Base-by-base conservation (phyloP, 2,329 filamentous ascomycete genomes). In the Aureobasidium sp. region DNA sequence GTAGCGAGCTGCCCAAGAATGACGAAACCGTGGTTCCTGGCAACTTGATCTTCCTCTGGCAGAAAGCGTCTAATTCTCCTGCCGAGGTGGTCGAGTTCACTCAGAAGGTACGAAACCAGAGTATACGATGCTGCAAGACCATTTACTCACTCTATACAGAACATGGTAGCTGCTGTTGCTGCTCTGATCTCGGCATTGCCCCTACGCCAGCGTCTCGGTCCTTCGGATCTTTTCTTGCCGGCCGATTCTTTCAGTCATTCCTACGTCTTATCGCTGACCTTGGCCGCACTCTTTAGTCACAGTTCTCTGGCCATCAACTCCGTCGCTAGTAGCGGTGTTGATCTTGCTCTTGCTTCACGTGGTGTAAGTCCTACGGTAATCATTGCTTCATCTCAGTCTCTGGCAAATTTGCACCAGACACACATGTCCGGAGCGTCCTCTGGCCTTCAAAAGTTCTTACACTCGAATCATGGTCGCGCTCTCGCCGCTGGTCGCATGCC, bases 301-400 rank as follows among this genome's bases (percentile, higher is more conserved):
- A 82, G 90, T 20, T 94, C 91, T 0, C 77, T 99, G 22, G 90
- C 91, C 29, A 82, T 99, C 69, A 97, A 90, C 76, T 94, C 91
- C 0, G 91, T 96, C 29, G 89, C 91, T 17, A 88, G 88, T 7
- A 82, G 84, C 39, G 84, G 84, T 12, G 80, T 88, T 14, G 86
- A 94, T 70, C 81, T 97, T 41, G 78, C 80, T 20, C 76, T 91
- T 25, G 90, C 91, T 25, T 88, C 88, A 25, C 83, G 86, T 63
- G 86, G 86, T 51, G 79, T 95, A 42, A 84, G 88, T 0, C 93
- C 93, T 1, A 97, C 92, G 5, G 82, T 97, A 63, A 79, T 97
- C 60, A 85, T 95, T 45, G 85, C 89, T 8, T 89, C 89, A 3
- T 87, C 92, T 0, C 82, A 86, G 62, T 88, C 89, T 1, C 82